Percentiles rank a stretch among this genome's conserved stretches.
Conservation (phyloP, 2,329 filamentous ascomycete genomes). For the Cercospora sp. region DNA sequence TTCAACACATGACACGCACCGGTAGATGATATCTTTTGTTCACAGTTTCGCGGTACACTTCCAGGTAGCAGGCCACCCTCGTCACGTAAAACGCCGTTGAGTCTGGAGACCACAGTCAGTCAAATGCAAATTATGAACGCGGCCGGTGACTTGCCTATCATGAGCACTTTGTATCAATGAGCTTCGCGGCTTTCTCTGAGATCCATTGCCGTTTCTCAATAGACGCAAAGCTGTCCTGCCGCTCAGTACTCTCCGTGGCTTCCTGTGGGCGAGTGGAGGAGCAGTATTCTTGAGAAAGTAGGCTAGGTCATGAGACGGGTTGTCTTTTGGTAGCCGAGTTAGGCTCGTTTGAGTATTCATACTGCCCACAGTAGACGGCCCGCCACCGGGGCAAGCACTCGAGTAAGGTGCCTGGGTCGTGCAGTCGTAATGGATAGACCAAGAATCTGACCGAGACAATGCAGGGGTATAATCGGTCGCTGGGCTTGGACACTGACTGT, state of each 20-base stretch:
- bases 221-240: constrained; percentile 39
- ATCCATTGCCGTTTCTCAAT: constrained; percentile 25
- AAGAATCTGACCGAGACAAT: constrained; percentile 28
- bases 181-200: constrained; percentile 14
- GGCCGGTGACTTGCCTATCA: constrained; percentile 26
- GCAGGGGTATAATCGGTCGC: constrained; percentile 17
- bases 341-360: constrained; percentile 38
- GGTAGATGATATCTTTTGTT: constrained; percentile 39
- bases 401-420: constrained; percentile 34
- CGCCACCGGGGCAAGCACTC: constrained; percentile 22
- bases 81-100: constrained; percentile 28
- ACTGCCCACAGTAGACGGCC: constrained; percentile 24
- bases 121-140: constrained; percentile 12
- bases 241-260: constrained; percentile 30
- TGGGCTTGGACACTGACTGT: constrained; percentile 20
- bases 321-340: constrained; percentile 32
- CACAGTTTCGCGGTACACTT: constrained; percentile 30
- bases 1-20: constrained; percentile 26
- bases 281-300: constrained; percentile 43
- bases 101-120: constrained; percentile 19
- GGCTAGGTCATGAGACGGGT: constrained; percentile 40
- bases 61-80: constrained; percentile 34
- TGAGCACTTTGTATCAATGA: constrained; percentile 25
- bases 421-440: constrained; percentile 34
- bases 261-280: constrained; percentile 35